phyloP scores from a whole-genome alignment of 345 rosid genomes.

The Salix dunnii region DNA sequence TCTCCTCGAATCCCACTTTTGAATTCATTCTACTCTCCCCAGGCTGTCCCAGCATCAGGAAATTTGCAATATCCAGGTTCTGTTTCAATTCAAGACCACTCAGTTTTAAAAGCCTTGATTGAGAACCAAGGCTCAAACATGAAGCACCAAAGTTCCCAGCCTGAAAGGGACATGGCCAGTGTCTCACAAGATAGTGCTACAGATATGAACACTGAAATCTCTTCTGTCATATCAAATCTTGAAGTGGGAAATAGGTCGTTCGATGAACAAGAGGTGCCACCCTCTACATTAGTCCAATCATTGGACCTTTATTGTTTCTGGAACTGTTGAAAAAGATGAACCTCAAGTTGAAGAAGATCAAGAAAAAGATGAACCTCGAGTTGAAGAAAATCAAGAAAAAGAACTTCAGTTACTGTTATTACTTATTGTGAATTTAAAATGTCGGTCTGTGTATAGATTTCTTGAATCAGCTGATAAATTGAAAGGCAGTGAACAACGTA shows the following conservation, averaged over 20 bases:
- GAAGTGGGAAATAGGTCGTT: constrained; percentile 42
- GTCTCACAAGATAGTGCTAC: constrained; percentile 55
- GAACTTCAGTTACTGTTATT: background rate
- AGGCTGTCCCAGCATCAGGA: constrained; percentile 22
- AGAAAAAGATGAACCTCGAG: background rate
- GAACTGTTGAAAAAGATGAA: constrained; percentile 44
- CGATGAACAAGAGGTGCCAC: constrained; percentile 46
- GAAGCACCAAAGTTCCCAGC: constrained; percentile 33
- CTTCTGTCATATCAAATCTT: constrained; percentile 45
- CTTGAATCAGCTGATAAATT: constrained; percentile 14
- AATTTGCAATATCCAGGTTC: constrained; percentile 33
- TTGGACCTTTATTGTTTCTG: constrained; percentile 56
- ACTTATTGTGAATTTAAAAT: background rate
- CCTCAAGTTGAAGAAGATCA: background rate
- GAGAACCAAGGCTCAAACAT: constrained; percentile 36
- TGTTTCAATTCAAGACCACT: constrained; percentile 41
- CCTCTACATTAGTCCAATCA: constrained; percentile 44
- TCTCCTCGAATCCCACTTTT: constrained; percentile 34
- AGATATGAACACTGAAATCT: constrained; percentile 55
- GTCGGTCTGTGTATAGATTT: constrained; percentile 37
- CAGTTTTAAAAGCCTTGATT: constrained; percentile 46
- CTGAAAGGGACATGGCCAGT: constrained; percentile 39
- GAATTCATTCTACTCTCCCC: constrained; percentile 36
- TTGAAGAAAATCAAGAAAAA: background rate
- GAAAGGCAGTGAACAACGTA: constrained; percentile 22